Evolutionary conservation across 331 rosid genomes (phyloP), one percentile per base, ranked within the genome.

Genomic region (Quercus phellos): DNA sequence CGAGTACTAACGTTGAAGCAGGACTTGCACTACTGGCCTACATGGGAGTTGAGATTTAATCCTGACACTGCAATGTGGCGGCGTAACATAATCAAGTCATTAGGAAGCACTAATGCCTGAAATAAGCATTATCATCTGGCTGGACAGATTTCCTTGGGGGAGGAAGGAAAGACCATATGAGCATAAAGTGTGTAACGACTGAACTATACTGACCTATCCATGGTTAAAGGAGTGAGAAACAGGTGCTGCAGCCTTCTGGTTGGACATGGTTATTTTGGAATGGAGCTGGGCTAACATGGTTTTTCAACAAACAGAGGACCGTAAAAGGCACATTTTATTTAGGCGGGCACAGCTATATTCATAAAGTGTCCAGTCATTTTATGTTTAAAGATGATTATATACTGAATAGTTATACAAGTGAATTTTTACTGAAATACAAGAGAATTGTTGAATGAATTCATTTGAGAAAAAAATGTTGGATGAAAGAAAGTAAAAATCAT

Each of bases 1-100:
- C 86, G 93, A 38, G 97, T 94, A 54, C 86, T 94, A 68, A 90
- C 97, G 16, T 75, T 94, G 86, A 94, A 92, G 89, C 97, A 94
- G 80, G 97, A 94, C 82, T 86, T 94, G 90, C 99, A 92, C 72
- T 92, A 94, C 80, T 92, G 99, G 97, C 96, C 94, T 27, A 89
- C 97, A 2, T 94, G 97, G 97, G 97, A 94, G 66, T 80, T 92
- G 84, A 87, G 94, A 76, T 94, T 92, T 69, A 83, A 92, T 81
- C 95, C 90, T 5, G 88, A 92, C 51, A 78, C 91, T 1, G 94
- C 95, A 51, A 79, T 85, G 67, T 94, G 99, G 99, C 89, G 80
- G 74, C 96, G 99, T 69, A 85, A 81, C 75, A 74, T 83, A 7
- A 90, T 94, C 70, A 92, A 90, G 84, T 77, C 85, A 22, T 78